phyloP scores from a whole-genome alignment of 345 rosid genomes.

The Ceriops decandra region DNA sequence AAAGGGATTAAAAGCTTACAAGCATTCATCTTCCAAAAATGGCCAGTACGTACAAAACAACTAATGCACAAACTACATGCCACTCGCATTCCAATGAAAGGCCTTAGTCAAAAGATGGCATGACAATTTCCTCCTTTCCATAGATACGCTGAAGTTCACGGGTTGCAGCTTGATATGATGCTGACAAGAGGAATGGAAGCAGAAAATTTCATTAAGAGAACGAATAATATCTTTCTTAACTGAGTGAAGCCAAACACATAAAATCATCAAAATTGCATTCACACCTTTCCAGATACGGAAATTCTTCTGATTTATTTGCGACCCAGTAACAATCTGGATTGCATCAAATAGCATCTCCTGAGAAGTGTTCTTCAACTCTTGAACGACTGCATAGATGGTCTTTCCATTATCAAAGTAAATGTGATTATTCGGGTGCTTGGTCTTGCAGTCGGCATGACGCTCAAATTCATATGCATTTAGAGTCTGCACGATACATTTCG shows the following conservation, averaged over 20 bases:
- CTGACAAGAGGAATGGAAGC: conserved; percentile 27
- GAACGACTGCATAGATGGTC: conserved; percentile 62
- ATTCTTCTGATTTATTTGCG: conserved; percentile 54
- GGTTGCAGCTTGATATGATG: conserved; percentile 61
- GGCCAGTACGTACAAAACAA: not conserved
- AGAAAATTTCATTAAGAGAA: conserved; percentile 10
- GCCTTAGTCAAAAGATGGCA: conserved; percentile 37
- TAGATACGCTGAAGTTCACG: conserved; percentile 61
- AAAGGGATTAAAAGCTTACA: not conserved
- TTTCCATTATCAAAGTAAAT: conserved; percentile 67
- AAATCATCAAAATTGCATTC: not conserved
- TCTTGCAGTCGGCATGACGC: conserved; percentile 67
- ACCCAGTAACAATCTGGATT: conserved; percentile 49
- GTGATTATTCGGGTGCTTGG: conserved; percentile 69
- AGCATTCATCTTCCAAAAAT: conserved; percentile 1
- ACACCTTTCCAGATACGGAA: conserved; percentile 56
- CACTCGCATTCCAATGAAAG: conserved; percentile 10
- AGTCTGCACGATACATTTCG: conserved; percentile 34
- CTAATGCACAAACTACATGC: conserved; percentile 16
- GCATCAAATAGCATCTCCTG: conserved; percentile 52
- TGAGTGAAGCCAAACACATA: not conserved
- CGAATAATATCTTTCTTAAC: not conserved
- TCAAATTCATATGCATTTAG: conserved; percentile 63
- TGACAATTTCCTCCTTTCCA: conserved; percentile 42
- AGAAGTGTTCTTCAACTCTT: conserved; percentile 59